A percentile compares a stretch with the other conserved stretches of the same genome.
Conservation (phyloP, 768 basidiomycete genomes). For the Mycena vitilis region DNA sequence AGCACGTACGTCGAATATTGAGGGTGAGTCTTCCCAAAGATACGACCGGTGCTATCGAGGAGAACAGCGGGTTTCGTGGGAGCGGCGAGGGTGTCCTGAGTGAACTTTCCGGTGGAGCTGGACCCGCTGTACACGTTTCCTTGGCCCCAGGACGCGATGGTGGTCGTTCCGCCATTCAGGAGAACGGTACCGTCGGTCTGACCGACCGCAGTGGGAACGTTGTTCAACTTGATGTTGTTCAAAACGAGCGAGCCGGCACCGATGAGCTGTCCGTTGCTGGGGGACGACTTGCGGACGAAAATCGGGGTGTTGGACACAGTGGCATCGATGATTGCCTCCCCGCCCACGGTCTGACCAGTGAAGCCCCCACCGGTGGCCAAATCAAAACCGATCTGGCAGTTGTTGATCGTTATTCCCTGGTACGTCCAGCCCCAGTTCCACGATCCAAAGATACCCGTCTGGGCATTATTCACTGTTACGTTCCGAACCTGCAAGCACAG, state of each 20-base stretch:
- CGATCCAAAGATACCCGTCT: constrained; percentile 52
- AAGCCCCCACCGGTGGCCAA: constrained; percentile 53
- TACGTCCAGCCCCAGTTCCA: constrained; percentile 68
- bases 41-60: constrained; percentile 64
- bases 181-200: constrained; percentile 52
- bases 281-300: constrained; percentile 64
- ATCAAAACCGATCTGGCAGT: constrained; percentile 66
- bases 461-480: constrained; percentile 66
- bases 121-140: constrained; percentile 76
- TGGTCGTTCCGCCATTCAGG: constrained; percentile 69
- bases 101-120: constrained; percentile 54
- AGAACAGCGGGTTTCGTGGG: constrained; percentile 68
- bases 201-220: constrained; percentile 2
- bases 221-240: constrained; percentile 6
- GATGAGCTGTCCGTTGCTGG: constrained; percentile 57
- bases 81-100: constrained; percentile 59
- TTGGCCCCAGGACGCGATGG: constrained; percentile 77
- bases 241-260: constrained; percentile 32
- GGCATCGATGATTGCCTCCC: constrained; percentile 73
- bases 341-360: constrained; percentile 61
- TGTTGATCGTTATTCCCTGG: constrained; percentile 54
- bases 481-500: constrained; percentile 60
- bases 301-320: constrained; percentile 67
- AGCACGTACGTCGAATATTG: constrained; percentile 61
- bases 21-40: constrained; percentile 71